Evolutionary conservation across 805 yeast genomes (phyloP).

Genomic region (Yarrowia sp.): DNA sequence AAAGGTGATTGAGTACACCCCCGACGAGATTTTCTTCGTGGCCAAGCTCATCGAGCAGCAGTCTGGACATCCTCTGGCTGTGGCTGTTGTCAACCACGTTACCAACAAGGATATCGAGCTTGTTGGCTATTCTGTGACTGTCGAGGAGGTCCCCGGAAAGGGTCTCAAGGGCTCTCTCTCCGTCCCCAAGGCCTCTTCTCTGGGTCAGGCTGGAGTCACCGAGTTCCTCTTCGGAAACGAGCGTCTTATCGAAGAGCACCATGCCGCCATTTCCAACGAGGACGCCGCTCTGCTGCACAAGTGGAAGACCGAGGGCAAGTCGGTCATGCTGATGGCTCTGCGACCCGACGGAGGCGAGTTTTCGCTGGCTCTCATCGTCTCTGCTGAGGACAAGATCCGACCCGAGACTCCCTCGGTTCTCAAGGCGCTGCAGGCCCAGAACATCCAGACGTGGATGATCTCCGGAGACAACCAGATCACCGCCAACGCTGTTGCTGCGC

Average conservation of each 20-base stretch:
- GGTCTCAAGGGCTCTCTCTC: constrained; percentile 51
- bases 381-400: constrained; percentile 54
- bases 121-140: constrained; percentile 32
- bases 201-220: constrained; percentile 33
- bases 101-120: constrained; percentile 29
- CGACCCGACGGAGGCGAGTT: constrained; percentile 36
- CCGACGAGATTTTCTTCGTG: constrained; percentile 32
- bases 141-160: constrained; percentile 57
- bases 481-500: constrained; percentile 63
- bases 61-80: constrained; percentile 68
- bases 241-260: constrained; percentile 50
- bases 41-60: constrained; percentile 58
- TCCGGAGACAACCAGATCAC: constrained; percentile 71
- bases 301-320: constrained; percentile 66
- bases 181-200: background rate
- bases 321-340: constrained; percentile 57
- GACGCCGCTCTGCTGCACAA: constrained; percentile 42
- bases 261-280: constrained; percentile 41
- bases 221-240: constrained; percentile 56
- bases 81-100: constrained; percentile 49
- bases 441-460: constrained; percentile 68
- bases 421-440: constrained; percentile 41
- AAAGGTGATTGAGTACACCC: background rate
- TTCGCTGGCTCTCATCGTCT: constrained; percentile 49
- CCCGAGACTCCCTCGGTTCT: constrained; percentile 58